Evolutionary conservation across 768 basidiomycete species (phyloP).

Genomic region (Auricularia sp.): DNA sequence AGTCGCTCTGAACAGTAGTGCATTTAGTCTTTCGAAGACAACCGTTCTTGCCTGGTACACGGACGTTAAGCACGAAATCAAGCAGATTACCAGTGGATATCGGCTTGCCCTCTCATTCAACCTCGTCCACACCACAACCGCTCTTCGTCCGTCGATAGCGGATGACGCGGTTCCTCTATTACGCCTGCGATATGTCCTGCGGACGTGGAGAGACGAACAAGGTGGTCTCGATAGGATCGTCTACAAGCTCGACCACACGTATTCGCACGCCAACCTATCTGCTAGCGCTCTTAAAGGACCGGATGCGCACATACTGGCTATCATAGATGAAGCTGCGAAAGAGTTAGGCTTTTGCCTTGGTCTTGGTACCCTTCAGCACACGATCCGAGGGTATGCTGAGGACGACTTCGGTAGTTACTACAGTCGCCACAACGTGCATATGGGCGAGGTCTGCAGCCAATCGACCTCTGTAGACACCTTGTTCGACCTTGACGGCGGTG

Average conservation of each 20-base stretch:
- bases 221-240: slow-evolving; percentile 16
- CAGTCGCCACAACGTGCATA: not conserved
- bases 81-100: slow-evolving; percentile 38
- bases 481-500: too few relatives aligned
- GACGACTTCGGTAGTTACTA: not conserved
- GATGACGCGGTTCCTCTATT: slow-evolving; percentile 14
- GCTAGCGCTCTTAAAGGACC: slow-evolving; percentile 28
- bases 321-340: slow-evolving; percentile 24
- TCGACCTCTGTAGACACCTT: too few relatives aligned
- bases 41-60: slow-evolving; percentile 43
- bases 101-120: slow-evolving; percentile 43
- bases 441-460: too few relatives aligned
- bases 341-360: slow-evolving; percentile 27
- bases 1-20: slow-evolving; percentile 11
- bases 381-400: not conserved
- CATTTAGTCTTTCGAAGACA: slow-evolving; percentile 22
- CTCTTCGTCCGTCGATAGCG: slow-evolving; percentile 21
- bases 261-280: slow-evolving; percentile 20
- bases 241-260: slow-evolving; percentile 28
- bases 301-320: slow-evolving; percentile 26
- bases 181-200: slow-evolving; percentile 24
- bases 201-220: slow-evolving; percentile 26
- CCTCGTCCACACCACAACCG: slow-evolving; percentile 30
- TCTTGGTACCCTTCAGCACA: slow-evolving; percentile 26
- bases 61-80: slow-evolving; percentile 42